Percentiles rank a stretch among this genome's conserved stretches.
Evolutionary conservation across 768 basidiomycete species (phyloP).

Genomic region (Tubosaeta sp.): DNA sequence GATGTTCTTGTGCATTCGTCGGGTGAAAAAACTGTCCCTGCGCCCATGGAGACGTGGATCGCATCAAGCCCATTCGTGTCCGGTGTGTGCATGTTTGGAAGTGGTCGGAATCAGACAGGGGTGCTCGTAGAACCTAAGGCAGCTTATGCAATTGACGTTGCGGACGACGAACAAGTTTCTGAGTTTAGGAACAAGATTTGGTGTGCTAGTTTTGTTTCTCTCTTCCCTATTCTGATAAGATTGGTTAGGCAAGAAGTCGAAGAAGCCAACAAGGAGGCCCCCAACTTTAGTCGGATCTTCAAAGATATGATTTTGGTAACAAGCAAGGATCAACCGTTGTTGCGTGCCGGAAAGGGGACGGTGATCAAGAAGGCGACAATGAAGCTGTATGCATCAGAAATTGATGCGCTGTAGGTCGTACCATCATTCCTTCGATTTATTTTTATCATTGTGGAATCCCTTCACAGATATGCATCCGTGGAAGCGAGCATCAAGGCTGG

Average conservation of each 20-base stretch:
- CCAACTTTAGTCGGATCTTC: slow-evolving; percentile 42
- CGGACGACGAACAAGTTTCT: slow-evolving; percentile 24
- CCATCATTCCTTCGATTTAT: not conserved
- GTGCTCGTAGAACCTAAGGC: slow-evolving; percentile 30
- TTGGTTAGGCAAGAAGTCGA: slow-evolving; percentile 34
- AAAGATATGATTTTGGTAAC: slow-evolving; percentile 51
- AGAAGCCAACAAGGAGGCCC: slow-evolving; percentile 39
- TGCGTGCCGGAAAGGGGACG: slow-evolving; percentile 45
- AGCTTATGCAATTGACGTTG: slow-evolving; percentile 32
- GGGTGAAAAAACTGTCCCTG: slow-evolving; percentile 32
- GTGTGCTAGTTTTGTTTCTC: slow-evolving; percentile 16
- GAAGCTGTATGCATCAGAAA: slow-evolving; percentile 39
- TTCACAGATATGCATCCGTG: slow-evolving; percentile 26
- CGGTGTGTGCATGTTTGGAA: slow-evolving; percentile 39
- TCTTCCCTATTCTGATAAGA: not conserved
- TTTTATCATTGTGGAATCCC: not conserved
- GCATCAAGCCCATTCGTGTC: slow-evolving; percentile 17
- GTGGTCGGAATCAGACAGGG: slow-evolving; percentile 27
- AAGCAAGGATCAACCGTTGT: slow-evolving; percentile 38
- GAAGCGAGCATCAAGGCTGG: slow-evolving; percentile 22
- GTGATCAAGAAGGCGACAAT: slow-evolving; percentile 40
- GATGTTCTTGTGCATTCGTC: slow-evolving; percentile 31
- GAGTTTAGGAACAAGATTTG: slow-evolving; percentile 37
- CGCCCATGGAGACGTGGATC: slow-evolving; percentile 32
- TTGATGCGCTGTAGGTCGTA: slow-evolving; percentile 38